Conservation (phyloP, 257 asterid species). For the Fraxinus americana region DNA sequence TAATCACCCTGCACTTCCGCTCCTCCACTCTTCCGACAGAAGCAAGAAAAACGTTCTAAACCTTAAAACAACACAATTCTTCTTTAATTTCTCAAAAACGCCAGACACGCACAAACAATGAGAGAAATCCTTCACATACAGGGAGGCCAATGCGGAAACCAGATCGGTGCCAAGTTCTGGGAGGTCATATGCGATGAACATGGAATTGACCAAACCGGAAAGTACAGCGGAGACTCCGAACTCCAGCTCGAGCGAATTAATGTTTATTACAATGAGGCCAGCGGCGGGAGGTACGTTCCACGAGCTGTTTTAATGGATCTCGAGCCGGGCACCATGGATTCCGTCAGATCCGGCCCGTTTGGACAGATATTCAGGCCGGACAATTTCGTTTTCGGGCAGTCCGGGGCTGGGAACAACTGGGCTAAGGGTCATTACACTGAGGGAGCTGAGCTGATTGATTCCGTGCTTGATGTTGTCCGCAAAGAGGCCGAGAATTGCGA, state of each 20-base stretch:
- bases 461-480: constrained; percentile 46
- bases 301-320: constrained; percentile 50
- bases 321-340: constrained; percentile 50
- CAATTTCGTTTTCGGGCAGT: constrained; percentile 46
- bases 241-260: constrained; percentile 46
- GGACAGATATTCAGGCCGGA: constrained; percentile 50
- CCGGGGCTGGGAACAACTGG: constrained; percentile 48
- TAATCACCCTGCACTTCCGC: neutral
- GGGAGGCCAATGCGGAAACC: constrained; percentile 48
- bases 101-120: constrained; percentile 19
- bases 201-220: constrained; percentile 41
- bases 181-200: constrained; percentile 48
- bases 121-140: constrained; percentile 45
- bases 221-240: constrained; percentile 35
- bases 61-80: neutral
- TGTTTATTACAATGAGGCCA: constrained; percentile 45
- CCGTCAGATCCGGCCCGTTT: constrained; percentile 39
- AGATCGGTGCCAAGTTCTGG: constrained; percentile 48
- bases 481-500: constrained; percentile 46
- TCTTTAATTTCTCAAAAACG: neutral
- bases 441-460: constrained; percentile 44
- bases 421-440: constrained; percentile 45
- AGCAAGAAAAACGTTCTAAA: neutral
- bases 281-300: constrained; percentile 46
- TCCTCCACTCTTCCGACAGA: neutral